Percentiles rank a stretch among this genome's conserved stretches.
Conservation (phyloP, 805 yeast genomes). For the Zygosaccharomyces gambellarensis region DNA sequence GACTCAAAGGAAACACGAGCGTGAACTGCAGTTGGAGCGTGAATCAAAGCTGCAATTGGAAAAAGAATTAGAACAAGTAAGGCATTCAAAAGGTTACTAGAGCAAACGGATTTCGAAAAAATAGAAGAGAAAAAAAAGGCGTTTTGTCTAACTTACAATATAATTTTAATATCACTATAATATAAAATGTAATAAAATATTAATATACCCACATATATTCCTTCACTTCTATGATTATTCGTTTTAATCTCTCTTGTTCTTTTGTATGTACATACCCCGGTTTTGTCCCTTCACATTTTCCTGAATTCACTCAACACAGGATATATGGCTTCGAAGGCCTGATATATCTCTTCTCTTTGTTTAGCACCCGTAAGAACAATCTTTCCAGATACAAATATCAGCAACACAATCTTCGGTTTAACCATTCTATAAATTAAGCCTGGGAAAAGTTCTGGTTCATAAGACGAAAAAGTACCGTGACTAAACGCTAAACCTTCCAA, state of each 20-base stretch:
- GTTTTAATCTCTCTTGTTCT: neutral
- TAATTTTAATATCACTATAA: neutral
- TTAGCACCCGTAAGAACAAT: conserved; percentile 98
- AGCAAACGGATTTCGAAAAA: neutral
- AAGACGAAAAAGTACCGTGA: conserved; percentile 97
- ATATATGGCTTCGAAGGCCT: conserved; percentile 96
- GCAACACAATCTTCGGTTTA: conserved; percentile 91
- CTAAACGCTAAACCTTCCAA: conserved; percentile 95
- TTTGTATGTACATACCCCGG: neutral
- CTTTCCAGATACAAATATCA: conserved; percentile 95
- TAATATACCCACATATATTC: neutral
- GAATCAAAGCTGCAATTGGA: conserved; percentile 45
- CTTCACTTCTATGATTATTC: conserved; percentile 1
- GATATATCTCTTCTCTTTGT: conserved; percentile 96
- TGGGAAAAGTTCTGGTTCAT: conserved; percentile 97
- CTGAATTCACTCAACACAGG: conserved; percentile 98
- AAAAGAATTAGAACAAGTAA: conserved; percentile 34
- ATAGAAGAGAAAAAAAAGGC: conserved; percentile 3
- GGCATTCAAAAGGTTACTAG: conserved; percentile 5
- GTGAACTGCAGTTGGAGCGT: conserved; percentile 53
- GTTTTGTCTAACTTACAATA: conserved; percentile 1
- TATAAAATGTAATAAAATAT: neutral
- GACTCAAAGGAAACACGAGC: conserved; percentile 57
- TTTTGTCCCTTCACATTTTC: conserved; percentile 42
- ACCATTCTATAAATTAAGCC: conserved; percentile 99